Percentiles rank a stretch among this genome's conserved stretches.
Conservation (phyloP, 805 yeast species). For the Kazachstania viticola region DNA sequence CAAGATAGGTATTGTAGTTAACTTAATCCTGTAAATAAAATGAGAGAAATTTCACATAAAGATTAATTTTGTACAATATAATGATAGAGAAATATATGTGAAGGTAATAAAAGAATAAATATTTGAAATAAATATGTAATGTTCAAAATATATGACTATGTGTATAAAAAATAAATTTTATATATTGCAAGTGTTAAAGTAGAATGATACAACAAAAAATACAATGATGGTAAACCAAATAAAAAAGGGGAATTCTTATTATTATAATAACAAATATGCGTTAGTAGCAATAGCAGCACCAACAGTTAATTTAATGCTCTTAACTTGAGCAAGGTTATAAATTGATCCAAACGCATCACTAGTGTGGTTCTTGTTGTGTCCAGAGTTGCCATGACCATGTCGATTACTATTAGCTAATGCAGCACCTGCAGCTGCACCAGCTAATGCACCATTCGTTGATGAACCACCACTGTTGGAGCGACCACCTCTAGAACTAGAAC, state of each 20-base stretch:
- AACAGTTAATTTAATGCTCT: too few relatives aligned
- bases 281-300: neutral
- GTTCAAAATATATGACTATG: neutral
- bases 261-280: too few relatives aligned
- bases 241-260: too few relatives aligned
- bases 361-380: neutral
- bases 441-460: neutral
- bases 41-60: too few relatives aligned
- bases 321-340: too few relatives aligned
- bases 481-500: neutral
- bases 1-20: too few relatives aligned
- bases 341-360: neutral
- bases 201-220: too few relatives aligned
- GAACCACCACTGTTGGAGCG: neutral
- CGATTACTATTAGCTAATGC: neutral
- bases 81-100: neutral
- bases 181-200: too few relatives aligned
- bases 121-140: neutral
- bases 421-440: neutral
- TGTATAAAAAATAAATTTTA: too few relatives aligned
- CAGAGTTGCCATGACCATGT: neutral
- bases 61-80: too few relatives aligned
- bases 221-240: too few relatives aligned
- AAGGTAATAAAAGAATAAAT: neutral
- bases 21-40: too few relatives aligned